These are phyloP conservation scores for Noccaea caerulescens DNA, from an alignment of 345 rosid genomes.

Conservation along the genomic window DNA sequence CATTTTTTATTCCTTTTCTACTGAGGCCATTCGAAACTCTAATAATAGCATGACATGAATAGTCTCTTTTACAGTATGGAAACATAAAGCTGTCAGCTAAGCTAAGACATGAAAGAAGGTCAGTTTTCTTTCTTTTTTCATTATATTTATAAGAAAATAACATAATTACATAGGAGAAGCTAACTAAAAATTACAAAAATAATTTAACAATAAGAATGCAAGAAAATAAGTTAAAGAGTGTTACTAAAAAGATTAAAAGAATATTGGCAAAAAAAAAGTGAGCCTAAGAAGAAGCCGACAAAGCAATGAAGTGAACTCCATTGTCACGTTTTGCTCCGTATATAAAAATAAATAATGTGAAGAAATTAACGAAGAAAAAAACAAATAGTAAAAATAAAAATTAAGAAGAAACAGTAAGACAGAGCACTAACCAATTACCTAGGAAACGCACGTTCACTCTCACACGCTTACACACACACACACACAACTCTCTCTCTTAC, in stretches of 20 bases:
- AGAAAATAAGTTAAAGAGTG: neutral
- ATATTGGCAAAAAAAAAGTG: neutral
- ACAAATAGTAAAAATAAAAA: neutral
- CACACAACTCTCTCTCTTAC: conserved; percentile 9
- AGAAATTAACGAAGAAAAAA: neutral
- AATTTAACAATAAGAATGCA: neutral
- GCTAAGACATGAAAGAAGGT: conserved; percentile 23
- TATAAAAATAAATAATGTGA: neutral
- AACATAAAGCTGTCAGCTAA: conserved; percentile 35
- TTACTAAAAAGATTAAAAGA: neutral
- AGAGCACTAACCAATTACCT: conserved; percentile 46
- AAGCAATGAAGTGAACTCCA: conserved; percentile 20
- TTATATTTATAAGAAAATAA: neutral
- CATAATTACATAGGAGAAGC: neutral
- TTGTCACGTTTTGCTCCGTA: neutral
- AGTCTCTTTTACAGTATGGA: conserved; percentile 8
- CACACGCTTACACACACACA: conserved; percentile 33
- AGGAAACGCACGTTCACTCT: conserved; percentile 49
- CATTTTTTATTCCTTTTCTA: neutral
- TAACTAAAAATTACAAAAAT: neutral
- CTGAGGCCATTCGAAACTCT: neutral
- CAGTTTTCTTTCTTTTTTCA: conserved; percentile 26
- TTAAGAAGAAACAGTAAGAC: conserved; percentile 43
- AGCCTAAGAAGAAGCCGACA: neutral
- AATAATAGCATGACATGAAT: conserved; percentile 4